Evolutionary conservation across 2,329 filamentous ascomycete genomes (phyloP).

Genomic region (Aureobasidium pullulans): DNA sequence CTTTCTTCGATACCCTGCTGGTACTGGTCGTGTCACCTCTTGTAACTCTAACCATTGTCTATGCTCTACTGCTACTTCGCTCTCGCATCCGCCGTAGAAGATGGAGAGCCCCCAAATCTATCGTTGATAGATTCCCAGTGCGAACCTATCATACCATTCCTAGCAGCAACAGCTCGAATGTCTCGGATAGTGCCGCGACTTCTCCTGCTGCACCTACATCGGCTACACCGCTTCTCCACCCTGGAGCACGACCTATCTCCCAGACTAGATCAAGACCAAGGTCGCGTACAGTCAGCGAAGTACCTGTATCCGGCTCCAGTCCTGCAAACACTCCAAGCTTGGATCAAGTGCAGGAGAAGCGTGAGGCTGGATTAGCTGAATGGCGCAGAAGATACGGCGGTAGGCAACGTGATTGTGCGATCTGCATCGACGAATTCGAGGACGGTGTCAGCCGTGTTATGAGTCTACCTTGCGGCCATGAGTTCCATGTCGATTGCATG

Average conservation of each 20-base stretch:
- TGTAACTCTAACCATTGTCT: constrained; percentile 87
- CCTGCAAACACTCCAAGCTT: constrained; percentile 22
- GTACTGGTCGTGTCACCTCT: constrained; percentile 93
- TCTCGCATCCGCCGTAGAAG: constrained; percentile 81
- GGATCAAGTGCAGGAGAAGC: constrained; percentile 45
- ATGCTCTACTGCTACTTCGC: constrained; percentile 76
- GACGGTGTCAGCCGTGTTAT: constrained; percentile 93
- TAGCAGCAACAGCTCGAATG: constrained; percentile 51
- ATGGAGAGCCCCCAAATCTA: constrained; percentile 95
- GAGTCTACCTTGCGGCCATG: constrained; percentile 94
- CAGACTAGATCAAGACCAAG: constrained; percentile 48
- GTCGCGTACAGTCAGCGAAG: constrained; percentile 57
- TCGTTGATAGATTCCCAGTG: constrained; percentile 90
- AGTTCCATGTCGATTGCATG: constrained; percentile 99
- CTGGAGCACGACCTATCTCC: constrained; percentile 33
- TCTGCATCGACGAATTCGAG: constrained; percentile 92
- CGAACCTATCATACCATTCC: constrained; percentile 87
- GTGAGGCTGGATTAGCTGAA: constrained; percentile 41
- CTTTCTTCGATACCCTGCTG: constrained; percentile 93
- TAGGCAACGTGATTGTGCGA: constrained; percentile 79
- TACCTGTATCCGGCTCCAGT: constrained; percentile 28
- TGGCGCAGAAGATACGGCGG: constrained; percentile 55
- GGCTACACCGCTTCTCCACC: constrained; percentile 71
- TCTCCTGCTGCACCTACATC: constrained; percentile 25
- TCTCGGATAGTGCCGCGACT: constrained; percentile 24